Base-by-base conservation (phyloP, 2,329 filamentous ascomycete genomes). In the Colletotrichum limetticola region DNA sequence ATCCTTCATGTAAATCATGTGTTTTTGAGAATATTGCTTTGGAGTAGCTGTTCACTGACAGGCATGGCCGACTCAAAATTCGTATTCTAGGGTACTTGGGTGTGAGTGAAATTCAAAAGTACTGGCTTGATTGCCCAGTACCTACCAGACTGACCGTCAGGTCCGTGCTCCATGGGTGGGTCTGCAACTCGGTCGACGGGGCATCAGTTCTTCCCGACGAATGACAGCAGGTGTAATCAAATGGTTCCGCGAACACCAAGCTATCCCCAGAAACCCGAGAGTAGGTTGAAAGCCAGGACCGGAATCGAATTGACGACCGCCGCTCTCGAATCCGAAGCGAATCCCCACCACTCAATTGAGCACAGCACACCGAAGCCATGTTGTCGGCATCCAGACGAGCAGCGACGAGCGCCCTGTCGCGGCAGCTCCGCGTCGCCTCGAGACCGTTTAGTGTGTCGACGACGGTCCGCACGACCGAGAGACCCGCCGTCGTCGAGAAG, bases 381-480 rank as follows among this genome's bases (percentile, higher is more conserved):
- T 79, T 86, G 76, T 84, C 85, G 60, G 83, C 82, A 74, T 76
- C 83, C 32, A 79, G 82, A 74, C 83, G 84, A 76, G 80, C 79
- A 76, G 79, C 79, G 69, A 82, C 85, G 68, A 79, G 84, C 68
- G 79, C 82, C 76, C 77, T 89, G 68, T 79, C 85, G 78, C 85
- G 85, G 78, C 83, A 82, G 71, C 76, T 84, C 78, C 85, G 85
- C 75, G 79, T 83, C 68, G 81, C 83, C 65, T 83, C 81, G 76
- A 86, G 88, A 68, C 79, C 85, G 58, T 89, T 91, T 78, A 81
- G 84, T 75, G 83, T 83, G 68, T 87, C 88, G 24, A 81, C 85
- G 61, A 53, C 58, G 61, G 19, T 56, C 66, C 63, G 69, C 57
- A 70, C 70, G 30, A 68, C 67, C 62, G 85, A 79, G 86, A 90